A percentile compares a stretch with the other conserved stretches of the same genome.
Evolutionary conservation across 1,139 yeast species (phyloP).

Genomic region (Casaregolazyma suthepensis): DNA sequence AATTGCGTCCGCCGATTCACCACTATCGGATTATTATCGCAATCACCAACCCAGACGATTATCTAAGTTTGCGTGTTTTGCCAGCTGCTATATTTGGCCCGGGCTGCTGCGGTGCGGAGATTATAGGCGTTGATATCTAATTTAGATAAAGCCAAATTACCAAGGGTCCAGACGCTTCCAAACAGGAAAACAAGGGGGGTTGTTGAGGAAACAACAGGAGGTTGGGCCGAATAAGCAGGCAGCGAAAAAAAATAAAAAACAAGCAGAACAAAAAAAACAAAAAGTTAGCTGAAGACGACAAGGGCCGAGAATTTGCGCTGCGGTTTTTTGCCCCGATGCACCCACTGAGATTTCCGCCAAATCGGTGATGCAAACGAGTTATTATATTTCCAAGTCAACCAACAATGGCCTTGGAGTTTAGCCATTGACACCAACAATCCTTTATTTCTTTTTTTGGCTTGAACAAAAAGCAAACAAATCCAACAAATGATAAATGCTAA

Average conservation of each 20-base stretch:
- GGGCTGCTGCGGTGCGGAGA: neutral
- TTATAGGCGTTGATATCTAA: neutral
- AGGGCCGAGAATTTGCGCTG: no score
- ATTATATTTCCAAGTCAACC: neutral
- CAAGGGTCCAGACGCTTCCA: conserved; percentile 1
- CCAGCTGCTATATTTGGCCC: neutral
- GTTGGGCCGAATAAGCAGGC: neutral
- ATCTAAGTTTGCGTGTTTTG: no score
- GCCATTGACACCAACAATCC: neutral
- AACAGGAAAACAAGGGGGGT: conserved; percentile 2
- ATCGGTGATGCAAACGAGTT: neutral
- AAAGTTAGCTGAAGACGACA: no score
- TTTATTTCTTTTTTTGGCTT: neutral
- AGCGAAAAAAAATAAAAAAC: neutral
- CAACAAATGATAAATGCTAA: neutral
- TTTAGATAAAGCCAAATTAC: neutral
- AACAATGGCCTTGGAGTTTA: neutral
- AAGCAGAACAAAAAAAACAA: neutral
- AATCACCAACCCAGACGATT: no score
- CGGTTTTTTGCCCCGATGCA: no score
- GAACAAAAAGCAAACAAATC: neutral
- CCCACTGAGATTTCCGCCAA: no score
- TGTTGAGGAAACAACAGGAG: neutral
- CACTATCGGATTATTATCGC: no score
- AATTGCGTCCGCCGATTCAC: no score